phyloP scores from a whole-genome alignment of 225 moss, liverwort and hornwort genomes.

The Bryoerythrophyllum caledonicum region DNA sequence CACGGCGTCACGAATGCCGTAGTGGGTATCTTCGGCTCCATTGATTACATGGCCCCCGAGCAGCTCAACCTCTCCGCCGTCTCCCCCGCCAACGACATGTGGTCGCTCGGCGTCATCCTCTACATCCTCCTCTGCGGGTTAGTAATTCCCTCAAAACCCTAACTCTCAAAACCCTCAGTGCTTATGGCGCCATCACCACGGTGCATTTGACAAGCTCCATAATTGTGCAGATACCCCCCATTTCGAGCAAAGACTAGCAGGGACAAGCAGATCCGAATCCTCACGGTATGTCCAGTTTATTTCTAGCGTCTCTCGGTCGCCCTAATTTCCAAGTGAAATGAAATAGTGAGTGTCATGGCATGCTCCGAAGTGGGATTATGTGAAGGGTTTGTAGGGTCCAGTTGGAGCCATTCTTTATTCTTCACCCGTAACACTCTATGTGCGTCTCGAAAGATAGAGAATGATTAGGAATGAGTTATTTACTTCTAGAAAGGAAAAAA shows the following conservation, averaged over 20 bases:
- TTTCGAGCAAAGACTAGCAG: constrained; percentile 69
- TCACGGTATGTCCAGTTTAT: constrained; percentile 38
- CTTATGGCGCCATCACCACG: no score
- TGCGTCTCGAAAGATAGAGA: no score
- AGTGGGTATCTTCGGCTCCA: constrained; percentile 85
- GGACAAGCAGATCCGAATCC: constrained; percentile 78
- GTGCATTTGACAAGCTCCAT: constrained; percentile 4
- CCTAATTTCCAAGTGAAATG: neutral
- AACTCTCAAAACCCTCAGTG: neutral
- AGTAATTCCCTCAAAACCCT: constrained; percentile 9
- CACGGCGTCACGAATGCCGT: constrained; percentile 60
- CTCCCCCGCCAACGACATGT: constrained; percentile 76
- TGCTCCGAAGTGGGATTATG: no score
- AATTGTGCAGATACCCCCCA: constrained; percentile 68
- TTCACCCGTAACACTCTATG: no score
- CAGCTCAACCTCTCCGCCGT: constrained; percentile 49
- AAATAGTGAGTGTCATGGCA: no score
- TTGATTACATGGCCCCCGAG: constrained; percentile 90
- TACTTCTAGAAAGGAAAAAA: no score
- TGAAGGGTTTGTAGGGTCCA: no score
- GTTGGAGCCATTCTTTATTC: no score
- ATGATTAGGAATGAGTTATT: no score
- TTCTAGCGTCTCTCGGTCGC: neutral
- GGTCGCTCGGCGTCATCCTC: constrained; percentile 88
- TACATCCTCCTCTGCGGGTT: constrained; percentile 90